These are phyloP conservation scores for Prosopis cineraria DNA, from an alignment of 306 rosid species.

Conservation along the genomic window DNA sequence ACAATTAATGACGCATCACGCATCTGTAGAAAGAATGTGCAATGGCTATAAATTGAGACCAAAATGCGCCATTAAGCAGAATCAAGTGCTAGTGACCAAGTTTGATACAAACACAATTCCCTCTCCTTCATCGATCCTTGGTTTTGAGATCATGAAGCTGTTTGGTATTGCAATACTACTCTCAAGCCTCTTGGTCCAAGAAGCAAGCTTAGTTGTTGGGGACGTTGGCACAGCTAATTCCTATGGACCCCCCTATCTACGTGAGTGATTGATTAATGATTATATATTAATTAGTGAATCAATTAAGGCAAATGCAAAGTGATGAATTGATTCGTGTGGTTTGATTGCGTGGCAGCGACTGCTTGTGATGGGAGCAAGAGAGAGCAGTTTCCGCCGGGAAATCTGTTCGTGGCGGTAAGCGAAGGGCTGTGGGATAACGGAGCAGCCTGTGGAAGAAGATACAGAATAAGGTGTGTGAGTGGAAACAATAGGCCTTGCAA, in stretches of 20 bases:
- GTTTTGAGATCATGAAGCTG: not conserved
- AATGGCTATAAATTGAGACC: not conserved
- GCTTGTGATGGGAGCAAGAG: not conserved
- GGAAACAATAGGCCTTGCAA: slow-evolving; percentile 69
- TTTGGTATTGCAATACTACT: not conserved
- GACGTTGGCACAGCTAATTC: slow-evolving; percentile 6
- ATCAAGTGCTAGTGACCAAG: too few species aligned
- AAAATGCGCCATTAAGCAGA: not conserved
- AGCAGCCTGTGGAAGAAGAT: slow-evolving; percentile 68
- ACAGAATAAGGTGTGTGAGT: slow-evolving; percentile 68
- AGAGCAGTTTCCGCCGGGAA: not conserved
- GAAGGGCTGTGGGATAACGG: slow-evolving; percentile 14
- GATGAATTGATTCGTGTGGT: not conserved
- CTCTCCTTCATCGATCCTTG: not conserved
- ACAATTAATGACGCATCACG: not conserved
- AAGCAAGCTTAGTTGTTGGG: not conserved
- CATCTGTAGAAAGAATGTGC: not conserved
- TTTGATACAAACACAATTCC: too few species aligned
- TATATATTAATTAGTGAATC: too few species aligned
- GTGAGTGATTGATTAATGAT: not conserved
- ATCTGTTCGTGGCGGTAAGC: not conserved
- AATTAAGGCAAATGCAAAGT: not conserved
- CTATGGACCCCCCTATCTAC: not conserved
- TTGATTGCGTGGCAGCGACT: not conserved
- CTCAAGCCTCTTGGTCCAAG: not conserved